These are phyloP conservation scores for Serendipita sp. DNA, from an alignment of 768 basidiomycete genomes.

Conservation along the genomic window DNA sequence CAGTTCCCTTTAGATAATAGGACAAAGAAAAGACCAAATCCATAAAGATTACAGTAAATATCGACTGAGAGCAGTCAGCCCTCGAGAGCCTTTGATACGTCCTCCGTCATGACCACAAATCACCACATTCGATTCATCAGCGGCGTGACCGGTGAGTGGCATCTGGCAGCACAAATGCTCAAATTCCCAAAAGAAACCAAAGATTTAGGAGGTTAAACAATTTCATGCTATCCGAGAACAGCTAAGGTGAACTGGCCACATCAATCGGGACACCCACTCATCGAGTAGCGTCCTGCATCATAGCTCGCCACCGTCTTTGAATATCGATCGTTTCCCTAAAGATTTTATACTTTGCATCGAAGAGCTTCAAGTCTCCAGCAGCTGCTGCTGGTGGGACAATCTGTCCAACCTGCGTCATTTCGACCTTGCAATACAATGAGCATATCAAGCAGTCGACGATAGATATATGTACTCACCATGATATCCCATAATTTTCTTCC, in stretches of 20 bases:
- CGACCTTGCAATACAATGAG: conserved; percentile 34
- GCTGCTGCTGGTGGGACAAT: conserved; percentile 50
- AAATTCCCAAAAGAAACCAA: too few species aligned
- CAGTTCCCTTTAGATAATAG: too few species aligned
- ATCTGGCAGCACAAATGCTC: too few species aligned
- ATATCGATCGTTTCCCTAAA: conserved; percentile 80
- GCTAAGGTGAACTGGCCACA: not conserved
- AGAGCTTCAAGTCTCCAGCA: conserved; percentile 48
- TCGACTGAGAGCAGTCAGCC: too few species aligned
- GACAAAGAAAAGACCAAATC: too few species aligned
- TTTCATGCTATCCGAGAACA: too few species aligned
- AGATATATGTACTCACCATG: conserved; percentile 42
- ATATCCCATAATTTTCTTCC: conserved; percentile 71
- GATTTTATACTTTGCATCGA: conserved; percentile 88
- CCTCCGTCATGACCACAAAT: too few species aligned
- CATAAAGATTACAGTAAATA: too few species aligned
- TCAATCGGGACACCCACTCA: not conserved
- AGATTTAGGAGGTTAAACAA: too few species aligned
- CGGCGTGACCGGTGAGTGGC: too few species aligned
- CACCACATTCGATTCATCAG: too few species aligned
- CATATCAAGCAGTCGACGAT: not conserved
- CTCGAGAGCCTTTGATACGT: too few species aligned
- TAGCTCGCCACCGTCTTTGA: conserved; percentile 71
- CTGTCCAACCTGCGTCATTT: conserved; percentile 81
- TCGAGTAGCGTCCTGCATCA: conserved; percentile 40